Evolutionary conservation across 495 filamentous ascomycete genomes (phyloP).

Genomic region (Penicillium silybi): DNA sequence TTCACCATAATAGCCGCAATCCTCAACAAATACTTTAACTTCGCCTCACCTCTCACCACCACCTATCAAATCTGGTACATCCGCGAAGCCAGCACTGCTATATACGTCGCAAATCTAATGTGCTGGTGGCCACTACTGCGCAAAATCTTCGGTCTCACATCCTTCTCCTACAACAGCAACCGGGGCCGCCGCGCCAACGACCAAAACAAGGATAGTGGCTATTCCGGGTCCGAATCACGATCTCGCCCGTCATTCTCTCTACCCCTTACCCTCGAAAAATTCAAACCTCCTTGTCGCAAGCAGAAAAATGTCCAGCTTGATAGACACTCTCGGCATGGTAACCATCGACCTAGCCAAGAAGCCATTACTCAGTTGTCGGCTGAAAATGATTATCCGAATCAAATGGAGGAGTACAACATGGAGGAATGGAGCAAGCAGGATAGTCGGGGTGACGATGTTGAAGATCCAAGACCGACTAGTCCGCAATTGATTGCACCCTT

Average conservation of each 20-base stretch:
- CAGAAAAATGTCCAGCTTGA: background rate
- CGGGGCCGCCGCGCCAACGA: constrained; percentile 16
- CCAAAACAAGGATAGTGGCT: constrained; percentile 9
- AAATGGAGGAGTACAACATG: constrained; percentile 7
- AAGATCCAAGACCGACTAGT: constrained; percentile 6
- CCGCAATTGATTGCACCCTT: background rate
- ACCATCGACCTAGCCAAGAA: constrained; percentile 19
- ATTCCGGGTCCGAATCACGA: constrained; percentile 8
- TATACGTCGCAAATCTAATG: constrained; percentile 62
- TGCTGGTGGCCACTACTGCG: constrained; percentile 58
- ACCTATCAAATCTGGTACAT: constrained; percentile 60
- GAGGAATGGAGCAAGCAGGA: constrained; percentile 10
- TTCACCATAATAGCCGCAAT: constrained; percentile 62
- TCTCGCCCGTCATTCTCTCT: constrained; percentile 22
- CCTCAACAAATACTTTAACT: constrained; percentile 65
- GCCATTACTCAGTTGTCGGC: constrained; percentile 15
- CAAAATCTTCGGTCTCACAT: constrained; percentile 44
- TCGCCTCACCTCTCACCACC: constrained; percentile 48
- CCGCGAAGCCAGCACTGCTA: constrained; percentile 59
- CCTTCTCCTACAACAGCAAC: constrained; percentile 31
- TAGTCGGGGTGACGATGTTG: background rate
- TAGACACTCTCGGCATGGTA: background rate
- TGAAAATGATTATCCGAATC: constrained; percentile 8
- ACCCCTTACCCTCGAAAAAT: constrained; percentile 9
- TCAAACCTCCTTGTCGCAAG: constrained; percentile 7